These are phyloP conservation scores for Colletotrichum euphorbiae DNA, from an alignment of 2,329 filamentous ascomycete genomes.

Conservation along the genomic window DNA sequence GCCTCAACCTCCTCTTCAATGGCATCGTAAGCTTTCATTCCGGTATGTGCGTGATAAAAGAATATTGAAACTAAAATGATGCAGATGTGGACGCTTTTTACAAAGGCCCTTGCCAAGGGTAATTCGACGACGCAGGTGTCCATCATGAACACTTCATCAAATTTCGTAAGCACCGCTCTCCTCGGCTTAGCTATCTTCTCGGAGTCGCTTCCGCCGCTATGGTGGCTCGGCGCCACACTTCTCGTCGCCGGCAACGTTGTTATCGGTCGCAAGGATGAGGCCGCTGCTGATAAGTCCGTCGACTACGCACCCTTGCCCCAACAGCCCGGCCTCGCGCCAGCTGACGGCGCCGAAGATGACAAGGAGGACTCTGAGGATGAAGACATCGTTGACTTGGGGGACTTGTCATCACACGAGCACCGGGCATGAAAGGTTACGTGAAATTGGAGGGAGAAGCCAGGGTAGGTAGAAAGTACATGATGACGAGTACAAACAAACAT, in stretches of 20 bases:
- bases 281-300: constrained; percentile 44
- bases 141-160: constrained; percentile 84
- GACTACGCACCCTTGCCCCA: constrained; percentile 47
- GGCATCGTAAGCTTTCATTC: constrained; percentile 64
- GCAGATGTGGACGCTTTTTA: constrained; percentile 87
- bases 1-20: constrained; percentile 79
- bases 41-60: not conserved
- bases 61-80: constrained; percentile 2
- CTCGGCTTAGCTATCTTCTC: constrained; percentile 78
- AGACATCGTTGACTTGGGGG: constrained; percentile 51
- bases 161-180: constrained; percentile 83
- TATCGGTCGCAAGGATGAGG: constrained; percentile 76
- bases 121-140: constrained; percentile 82
- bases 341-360: constrained; percentile 33
- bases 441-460: not conserved
- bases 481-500: not conserved
- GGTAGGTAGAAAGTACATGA: not conserved
- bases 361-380: constrained; percentile 48
- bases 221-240: constrained; percentile 80
- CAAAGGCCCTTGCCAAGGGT: constrained; percentile 78
- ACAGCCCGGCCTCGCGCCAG: constrained; percentile 34
- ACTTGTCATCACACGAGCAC: constrained; percentile 36
- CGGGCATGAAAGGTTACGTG: constrained; percentile 13
- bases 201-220: constrained; percentile 77
- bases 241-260: constrained; percentile 83